Conservation (phyloP, 306 rosid genomes). For the Cucurbita pepo region DNA sequence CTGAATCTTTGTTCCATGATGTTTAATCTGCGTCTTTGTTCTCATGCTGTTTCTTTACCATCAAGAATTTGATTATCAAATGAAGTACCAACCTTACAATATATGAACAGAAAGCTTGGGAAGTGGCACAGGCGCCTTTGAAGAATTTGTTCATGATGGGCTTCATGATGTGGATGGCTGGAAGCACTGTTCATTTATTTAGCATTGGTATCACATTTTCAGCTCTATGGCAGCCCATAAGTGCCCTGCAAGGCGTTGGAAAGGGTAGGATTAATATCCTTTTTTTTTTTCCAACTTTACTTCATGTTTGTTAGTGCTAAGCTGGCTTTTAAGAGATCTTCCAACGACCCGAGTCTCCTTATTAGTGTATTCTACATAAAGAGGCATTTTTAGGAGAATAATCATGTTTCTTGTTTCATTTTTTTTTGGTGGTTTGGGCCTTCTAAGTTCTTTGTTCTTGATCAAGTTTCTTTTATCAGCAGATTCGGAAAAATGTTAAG, state of each 20-base stretch:
- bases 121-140: conserved; percentile 93
- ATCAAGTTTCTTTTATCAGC: neutral
- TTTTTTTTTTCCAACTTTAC: neutral
- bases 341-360: neutral
- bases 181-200: conserved; percentile 82
- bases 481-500: neutral
- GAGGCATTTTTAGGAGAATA: neutral
- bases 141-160: conserved; percentile 99
- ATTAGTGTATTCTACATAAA: neutral
- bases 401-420: neutral
- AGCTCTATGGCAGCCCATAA: conserved; percentile 97
- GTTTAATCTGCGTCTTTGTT: neutral
- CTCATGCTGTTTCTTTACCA: neutral
- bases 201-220: conserved; percentile 98
- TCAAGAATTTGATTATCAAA: neutral
- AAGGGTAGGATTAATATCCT: conserved; percentile 30
- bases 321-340: neutral
- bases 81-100: neutral
- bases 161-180: conserved; percentile 99
- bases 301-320: neutral
- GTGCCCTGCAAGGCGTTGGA: conserved; percentile 85
- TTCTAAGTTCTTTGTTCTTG: neutral
- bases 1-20: neutral
- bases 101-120: conserved; percentile 90
- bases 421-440: neutral